phyloP scores from a whole-genome alignment of 768 basidiomycete genomes.

The Amanita rubescens region DNA sequence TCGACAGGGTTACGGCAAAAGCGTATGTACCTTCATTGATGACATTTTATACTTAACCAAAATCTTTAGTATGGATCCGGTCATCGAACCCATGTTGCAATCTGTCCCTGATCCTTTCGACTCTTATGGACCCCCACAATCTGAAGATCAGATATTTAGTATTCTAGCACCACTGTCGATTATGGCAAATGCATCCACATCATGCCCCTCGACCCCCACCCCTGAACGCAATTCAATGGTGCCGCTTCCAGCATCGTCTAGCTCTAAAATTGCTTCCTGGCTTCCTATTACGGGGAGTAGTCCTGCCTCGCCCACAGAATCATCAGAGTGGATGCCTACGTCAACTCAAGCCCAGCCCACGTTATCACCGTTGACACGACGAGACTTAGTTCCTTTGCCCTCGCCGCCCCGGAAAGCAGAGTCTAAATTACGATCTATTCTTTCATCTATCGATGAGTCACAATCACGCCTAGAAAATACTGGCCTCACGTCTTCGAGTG shows the following conservation, averaged over 20 bases:
- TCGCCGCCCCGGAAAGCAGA: constrained; percentile 41
- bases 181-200: constrained; percentile 46
- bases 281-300: constrained; percentile 34
- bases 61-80: constrained; percentile 65
- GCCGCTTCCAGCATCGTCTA: constrained; percentile 22
- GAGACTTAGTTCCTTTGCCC: constrained; percentile 43
- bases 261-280: constrained; percentile 39
- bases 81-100: constrained; percentile 87
- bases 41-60: constrained; percentile 2
- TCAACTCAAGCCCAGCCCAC: constrained; percentile 41
- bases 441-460: constrained; percentile 65
- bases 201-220: constrained; percentile 50
- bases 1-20: constrained; percentile 81
- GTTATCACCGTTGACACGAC: constrained; percentile 27
- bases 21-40: constrained; percentile 46
- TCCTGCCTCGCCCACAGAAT: constrained; percentile 41
- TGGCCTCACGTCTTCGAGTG: constrained; percentile 14
- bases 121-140: constrained; percentile 79
- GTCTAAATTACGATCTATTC: constrained; percentile 64
- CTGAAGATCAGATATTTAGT: constrained; percentile 89
- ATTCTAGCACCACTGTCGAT: constrained; percentile 85
- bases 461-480: constrained; percentile 28
- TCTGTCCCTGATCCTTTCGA: constrained; percentile 91
- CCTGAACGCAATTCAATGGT: constrained; percentile 32
- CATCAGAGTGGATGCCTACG: constrained; percentile 50